Base-by-base conservation (phyloP, 1,284 basidiomycete species). In the Boletus semigastroideus region DNA sequence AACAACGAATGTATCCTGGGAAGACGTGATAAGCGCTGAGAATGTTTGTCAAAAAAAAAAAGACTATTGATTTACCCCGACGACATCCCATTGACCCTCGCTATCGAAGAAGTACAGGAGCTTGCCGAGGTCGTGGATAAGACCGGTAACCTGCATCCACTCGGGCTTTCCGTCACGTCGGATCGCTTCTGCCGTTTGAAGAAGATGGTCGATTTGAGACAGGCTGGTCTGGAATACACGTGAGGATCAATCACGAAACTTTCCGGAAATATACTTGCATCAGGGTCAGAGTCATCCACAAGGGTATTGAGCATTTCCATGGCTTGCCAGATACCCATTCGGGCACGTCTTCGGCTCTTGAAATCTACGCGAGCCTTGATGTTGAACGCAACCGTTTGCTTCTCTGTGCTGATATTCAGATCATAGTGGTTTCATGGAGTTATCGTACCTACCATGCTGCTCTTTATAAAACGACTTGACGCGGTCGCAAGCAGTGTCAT, bases 171-270 rank as follows among this genome's bases (percentile, higher is more conserved):
- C 91, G 63, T 95, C 93, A 20, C 83, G 76, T 42, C 93, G 81
- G 60, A 95, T 94, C 3, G 93, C 92, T 68, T 96, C 93, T 33
- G 93, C 93, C 0, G 93, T 95, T 69, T 95, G 93, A 2, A 95
- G 78, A 3, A 95, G 78, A 67, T 96, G 93, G 63, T 94, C 90
- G 47, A 95, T 94, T 72, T 96, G 93, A 22, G 88, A 86, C 25
- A 92, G 74, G 53, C 75, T 78, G 7, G 87, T 90, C 87, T 90
- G 63, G 5, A 47, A 45, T 27, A 39, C 37, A 55, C 8, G 46
- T 65, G 40, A 62, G 55, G 31, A 33, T 51, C 46, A 13, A 57
- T 47, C 42, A 22, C 43, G 30, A 33, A 27, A 10, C 40, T 37
- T 27, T 27, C 5, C n/a, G 16, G 34, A 27, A 20, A 47, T 25